Base-by-base conservation (phyloP, 1,284 basidiomycete genomes). In the Meripilus lineatus region DNA sequence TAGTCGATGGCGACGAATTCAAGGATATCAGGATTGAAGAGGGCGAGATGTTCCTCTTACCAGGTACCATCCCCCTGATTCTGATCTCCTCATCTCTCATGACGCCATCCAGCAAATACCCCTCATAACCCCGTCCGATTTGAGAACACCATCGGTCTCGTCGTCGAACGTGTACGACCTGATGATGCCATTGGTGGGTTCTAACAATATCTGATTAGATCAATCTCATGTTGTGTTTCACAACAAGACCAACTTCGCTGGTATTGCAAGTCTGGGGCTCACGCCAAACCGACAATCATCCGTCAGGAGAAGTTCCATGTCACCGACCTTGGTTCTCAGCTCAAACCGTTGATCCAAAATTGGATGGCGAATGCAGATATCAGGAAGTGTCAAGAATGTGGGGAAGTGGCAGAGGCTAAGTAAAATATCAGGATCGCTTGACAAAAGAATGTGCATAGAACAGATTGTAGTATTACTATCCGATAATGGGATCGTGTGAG, bases 91-190 rank as follows among this genome's bases (percentile, higher is more conserved):
- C 15, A 34, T 42, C 23, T 23, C 28, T 24, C n/a, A 24, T 39
- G 34, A 1, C 10, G 17, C 22, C 4, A 32, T 38, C 11, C 52
- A 94, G 92, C 85, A 2, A 93, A 97, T 63, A 95, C 89, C 0
- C 93, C 94, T 0, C 95, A 98, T 68, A 95, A 94, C 55, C 95
- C 95, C 6, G 85, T 93, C 21, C 80, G 95, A 8, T 94, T 88
- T 52, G 83, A 84, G 1, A 72, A 97, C 64, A 98, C 95, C 0
- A 84, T 97, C 40, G 94, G 95, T 1, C 72, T 98, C n/a, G 95
- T 98, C 5, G 74, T 97, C 38, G 95, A 99, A 66, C 79, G 91
- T n/a, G 81, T 88, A 32, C 74, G 95, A 35, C 93, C 93, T 0
- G 71, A 69, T 24, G 64, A 55, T 10, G 75, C 83, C 0, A 65